Base-by-base conservation (phyloP, 2,329 filamentous ascomycete genomes). In the Zymoseptoria brevis region DNA sequence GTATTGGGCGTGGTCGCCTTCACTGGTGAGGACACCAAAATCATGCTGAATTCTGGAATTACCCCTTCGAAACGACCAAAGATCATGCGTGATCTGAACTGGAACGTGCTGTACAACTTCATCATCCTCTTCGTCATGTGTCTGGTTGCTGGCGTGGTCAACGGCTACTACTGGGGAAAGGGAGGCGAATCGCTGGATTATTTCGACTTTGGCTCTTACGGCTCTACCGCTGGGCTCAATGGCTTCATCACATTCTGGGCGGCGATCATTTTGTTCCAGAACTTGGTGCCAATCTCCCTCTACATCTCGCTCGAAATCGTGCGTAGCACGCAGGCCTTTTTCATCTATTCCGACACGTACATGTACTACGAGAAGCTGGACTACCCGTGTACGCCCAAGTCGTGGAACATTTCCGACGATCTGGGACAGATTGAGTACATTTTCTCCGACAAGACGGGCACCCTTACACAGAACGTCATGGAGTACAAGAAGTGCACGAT, bases 401-500 rank as follows among this genome's bases (percentile, higher is more conserved):
- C 92, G 0, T 99, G 94, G 94, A 99, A 97, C 72, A 97, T 99
- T 55, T 97, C 93, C 0, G 94, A 99, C 71, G 95, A 99, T 69
- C 81, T 99, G 53, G 94, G 94, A 11, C 94, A 99, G 75, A 96
- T 99, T 63, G 94, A 97, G 75, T 99, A 97, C 78, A 96, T 99
- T 66, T 99, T 99, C 75, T 96, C 90, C 0, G 90, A 96, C 79
- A 96, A 96, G 76, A 96, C 90, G 0, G 90, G 90, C 60, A 96
- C 90, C 2, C 77, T 96, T 64, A 96, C 90, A 0, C 90, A 95
- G 69, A 96, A 96, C 72, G 88, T 95, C 56, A 96, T 96, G 94
- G 95, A 99, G 74, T 99, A 97, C 83, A 99, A 97, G 75, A 99
- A 99, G 75, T 91, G 88, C 57, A 96, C 92, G 0, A 87, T 99